Percentiles rank a stretch among this genome's conserved stretches.
These are phyloP conservation scores for Glycine soja DNA, from an alignment of 306 rosid species.

Conservation along the genomic window DNA sequence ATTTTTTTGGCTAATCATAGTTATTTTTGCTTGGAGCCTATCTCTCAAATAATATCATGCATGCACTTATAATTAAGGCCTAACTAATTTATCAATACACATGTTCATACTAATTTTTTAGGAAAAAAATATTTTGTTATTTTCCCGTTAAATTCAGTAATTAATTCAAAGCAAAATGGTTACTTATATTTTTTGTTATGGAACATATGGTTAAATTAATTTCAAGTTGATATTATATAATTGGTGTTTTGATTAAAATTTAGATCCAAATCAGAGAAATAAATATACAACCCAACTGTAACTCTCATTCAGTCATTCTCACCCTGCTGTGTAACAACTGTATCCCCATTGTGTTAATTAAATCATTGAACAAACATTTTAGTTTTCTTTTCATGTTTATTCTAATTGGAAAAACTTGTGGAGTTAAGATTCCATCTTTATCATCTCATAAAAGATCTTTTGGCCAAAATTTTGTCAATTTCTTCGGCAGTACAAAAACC, in stretches of 20 bases:
- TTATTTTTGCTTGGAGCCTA: background rate
- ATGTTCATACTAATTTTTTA: no score
- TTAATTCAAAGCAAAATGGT: background rate
- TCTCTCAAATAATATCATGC: background rate
- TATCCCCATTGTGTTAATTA: background rate
- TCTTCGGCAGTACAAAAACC: constrained; percentile 5
- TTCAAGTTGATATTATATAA: background rate
- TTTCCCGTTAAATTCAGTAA: background rate
- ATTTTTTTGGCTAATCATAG: constrained; percentile 2
- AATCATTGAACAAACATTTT: constrained; percentile 11
- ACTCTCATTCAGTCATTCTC: background rate
- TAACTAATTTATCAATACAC: background rate
- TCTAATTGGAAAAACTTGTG: constrained; percentile 18
- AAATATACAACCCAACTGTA: background rate
- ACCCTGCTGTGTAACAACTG: background rate
- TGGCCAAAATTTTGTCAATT: constrained; percentile 34
- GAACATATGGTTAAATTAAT: background rate
- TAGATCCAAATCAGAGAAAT: background rate
- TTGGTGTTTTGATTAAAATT: background rate
- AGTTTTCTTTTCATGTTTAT: background rate
- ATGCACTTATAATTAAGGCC: background rate
- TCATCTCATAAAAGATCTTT: constrained; percentile 16
- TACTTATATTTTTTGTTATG: background rate
- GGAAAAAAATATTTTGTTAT: background rate
- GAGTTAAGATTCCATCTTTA: constrained; percentile 3